Conservation (phyloP, 768 basidiomycete species). For the Tylopilus vinaceipallidus region DNA sequence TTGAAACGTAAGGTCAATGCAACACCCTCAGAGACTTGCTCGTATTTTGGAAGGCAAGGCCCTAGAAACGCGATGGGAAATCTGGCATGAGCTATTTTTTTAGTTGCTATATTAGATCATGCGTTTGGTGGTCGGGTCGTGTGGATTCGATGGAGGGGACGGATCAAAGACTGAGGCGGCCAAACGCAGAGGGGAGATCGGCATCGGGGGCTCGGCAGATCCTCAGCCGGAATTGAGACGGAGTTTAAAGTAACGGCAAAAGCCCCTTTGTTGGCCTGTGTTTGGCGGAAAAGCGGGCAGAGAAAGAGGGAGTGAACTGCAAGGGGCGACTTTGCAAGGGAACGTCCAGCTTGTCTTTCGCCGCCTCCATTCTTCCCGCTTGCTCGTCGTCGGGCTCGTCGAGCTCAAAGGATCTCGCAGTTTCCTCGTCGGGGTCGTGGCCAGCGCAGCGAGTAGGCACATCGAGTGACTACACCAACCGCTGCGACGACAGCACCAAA, state of each 20-base stretch:
- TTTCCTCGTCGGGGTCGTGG: not conserved
- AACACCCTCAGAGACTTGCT: no score
- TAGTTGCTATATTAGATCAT: no score
- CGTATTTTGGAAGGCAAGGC: no score
- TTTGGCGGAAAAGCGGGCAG: slow-evolving; percentile 24
- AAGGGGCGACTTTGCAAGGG: slow-evolving; percentile 18
- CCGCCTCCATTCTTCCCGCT: slow-evolving; percentile 2
- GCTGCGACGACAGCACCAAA: slow-evolving; percentile 17
- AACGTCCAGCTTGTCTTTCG: slow-evolving; percentile 19
- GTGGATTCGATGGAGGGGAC: no score
- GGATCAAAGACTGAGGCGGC: no score
- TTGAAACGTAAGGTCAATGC: no score
- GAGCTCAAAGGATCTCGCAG: slow-evolving; percentile 11
- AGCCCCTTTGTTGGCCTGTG: slow-evolving; percentile 29
- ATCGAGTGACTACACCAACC: slow-evolving; percentile 2
- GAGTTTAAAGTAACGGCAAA: slow-evolving; percentile 19
- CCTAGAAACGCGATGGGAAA: no score
- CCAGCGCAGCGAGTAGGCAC: slow-evolving; percentile 5
- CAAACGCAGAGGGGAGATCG: no score
- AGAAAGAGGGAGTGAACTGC: slow-evolving; percentile 14
- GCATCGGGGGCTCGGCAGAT: not conserved
- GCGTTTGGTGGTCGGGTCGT: no score
- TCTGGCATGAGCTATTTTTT: no score
- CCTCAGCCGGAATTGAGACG: slow-evolving; percentile 10
- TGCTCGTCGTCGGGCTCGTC: slow-evolving; percentile 18